Base-by-base conservation (phyloP, 1,139 yeast species). In the Taphrina pruni region DNA sequence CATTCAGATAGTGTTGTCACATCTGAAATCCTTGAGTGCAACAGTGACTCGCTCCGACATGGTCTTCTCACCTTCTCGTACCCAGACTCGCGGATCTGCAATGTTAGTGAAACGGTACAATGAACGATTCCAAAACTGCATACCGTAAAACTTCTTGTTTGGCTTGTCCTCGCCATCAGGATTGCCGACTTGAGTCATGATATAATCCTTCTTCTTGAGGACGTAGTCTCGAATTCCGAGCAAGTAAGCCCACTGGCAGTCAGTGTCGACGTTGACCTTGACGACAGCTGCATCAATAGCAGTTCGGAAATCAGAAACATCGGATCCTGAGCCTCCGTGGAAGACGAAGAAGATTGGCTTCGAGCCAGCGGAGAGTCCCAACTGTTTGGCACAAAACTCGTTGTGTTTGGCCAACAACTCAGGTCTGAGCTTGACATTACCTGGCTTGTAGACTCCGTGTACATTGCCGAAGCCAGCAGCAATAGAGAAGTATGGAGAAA, bases 291-390 rank as follows among this genome's bases (percentile, higher is more conserved):
- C 84, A 81, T 81, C 81, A 82, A 94, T 94, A 80, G 93, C 99
- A 76, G 88, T 87, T 84, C 90, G 89, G 81, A 90, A 94, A 83
- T 95, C 99, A 75, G 84, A 81, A 83, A 89, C 96, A 75, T 95
- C 78, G 69, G 99, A 95, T 82, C 99, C 99, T 73, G 99, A 94
- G 82, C 99, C 99, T 85, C 99, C 99, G 87, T 94, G 99, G 97
- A 94, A 94, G 75, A 94, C 99, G 78, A 94, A 87, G 89, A 88
- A 95, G 79, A 94, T 85, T 81, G 99, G 99, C 82, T 86, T 85
- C 76, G 82, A 80, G 75, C 82, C 79, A 70, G 80, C 78, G 75
- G 88, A 79, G 14, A 17, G 54, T 75, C 84, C 84, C 75, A 85
- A 78, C 78, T 87, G 81, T 81, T 88, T 82, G 82, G 86, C 83